Evolutionary conservation across 2,329 filamentous ascomycete species (phyloP).

Genomic region (Aspergillus melleus): DNA sequence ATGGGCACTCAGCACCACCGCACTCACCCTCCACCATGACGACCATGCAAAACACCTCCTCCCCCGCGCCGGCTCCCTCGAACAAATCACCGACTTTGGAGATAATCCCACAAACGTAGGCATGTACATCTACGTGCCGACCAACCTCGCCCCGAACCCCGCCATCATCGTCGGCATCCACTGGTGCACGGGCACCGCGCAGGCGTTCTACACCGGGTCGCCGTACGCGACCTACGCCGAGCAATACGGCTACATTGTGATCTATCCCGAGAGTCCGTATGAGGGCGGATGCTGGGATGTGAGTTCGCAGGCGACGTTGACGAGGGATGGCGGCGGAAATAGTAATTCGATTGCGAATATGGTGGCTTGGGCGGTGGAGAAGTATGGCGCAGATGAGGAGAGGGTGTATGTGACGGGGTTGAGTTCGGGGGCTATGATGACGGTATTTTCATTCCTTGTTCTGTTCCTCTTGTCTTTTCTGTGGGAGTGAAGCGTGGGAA

Average conservation of each 20-base stretch:
- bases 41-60: neutral
- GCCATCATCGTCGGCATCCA: constrained; percentile 58
- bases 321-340: constrained; percentile 40
- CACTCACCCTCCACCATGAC: constrained; percentile 1
- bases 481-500: too few relatives aligned
- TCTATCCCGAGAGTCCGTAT: constrained; percentile 58
- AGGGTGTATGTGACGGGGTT: constrained; percentile 23
- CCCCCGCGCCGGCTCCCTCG: constrained; percentile 14
- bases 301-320: constrained; percentile 41
- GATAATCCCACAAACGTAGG: constrained; percentile 50
- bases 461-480: too few relatives aligned
- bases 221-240: constrained; percentile 57
- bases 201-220: constrained; percentile 50
- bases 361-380: constrained; percentile 36
- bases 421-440: constrained; percentile 25
- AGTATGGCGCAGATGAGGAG: constrained; percentile 33
- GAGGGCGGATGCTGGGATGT: constrained; percentile 62
- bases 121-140: constrained; percentile 56
- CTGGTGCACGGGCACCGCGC: constrained; percentile 48
- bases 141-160: constrained; percentile 47
- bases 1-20: constrained; percentile 9
- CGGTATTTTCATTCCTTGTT: neutral
- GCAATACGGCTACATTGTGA: constrained; percentile 43
- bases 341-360: constrained; percentile 43
- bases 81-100: constrained; percentile 45